Conservation (phyloP, 352 stramenopile species). For the Pythium periplocum region DNA sequence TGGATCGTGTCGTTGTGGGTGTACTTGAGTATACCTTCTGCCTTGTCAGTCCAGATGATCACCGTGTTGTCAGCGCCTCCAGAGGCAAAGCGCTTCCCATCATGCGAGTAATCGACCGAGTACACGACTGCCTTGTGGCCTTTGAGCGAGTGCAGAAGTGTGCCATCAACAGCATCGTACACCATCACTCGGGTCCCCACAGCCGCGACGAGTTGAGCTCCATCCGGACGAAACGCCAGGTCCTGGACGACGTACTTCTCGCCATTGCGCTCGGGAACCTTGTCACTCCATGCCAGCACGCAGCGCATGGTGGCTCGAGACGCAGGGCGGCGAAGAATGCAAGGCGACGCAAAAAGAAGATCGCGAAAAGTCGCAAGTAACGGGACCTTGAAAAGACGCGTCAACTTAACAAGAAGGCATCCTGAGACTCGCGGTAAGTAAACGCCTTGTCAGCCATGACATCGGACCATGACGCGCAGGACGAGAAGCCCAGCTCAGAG, state of each 20-base stretch:
- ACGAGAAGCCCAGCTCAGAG: no score
- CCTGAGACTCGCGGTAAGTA: no score
- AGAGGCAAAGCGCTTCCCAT: conserved; percentile 90
- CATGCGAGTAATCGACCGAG: conserved; percentile 85
- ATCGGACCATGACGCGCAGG: no score
- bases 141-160: conserved; percentile 90
- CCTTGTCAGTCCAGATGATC: conserved; percentile 96
- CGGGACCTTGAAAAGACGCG: conserved; percentile 20
- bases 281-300: conserved; percentile 81
- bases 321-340: no score
- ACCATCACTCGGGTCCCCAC: conserved; percentile 91
- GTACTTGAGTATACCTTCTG: conserved; percentile 95
- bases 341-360: conserved; percentile 7
- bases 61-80: conserved; percentile 93
- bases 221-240: conserved; percentile 89
- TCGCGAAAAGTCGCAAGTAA: conserved; percentile 41
- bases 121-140: conserved; percentile 91
- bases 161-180: conserved; percentile 88
- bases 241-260: conserved; percentile 86
- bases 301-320: conserved; percentile 48
- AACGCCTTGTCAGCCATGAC: no score
- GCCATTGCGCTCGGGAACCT: conserved; percentile 83
- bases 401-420: not conserved
- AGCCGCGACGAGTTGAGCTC: conserved; percentile 84
- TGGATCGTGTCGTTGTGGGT: conserved; percentile 94